phyloP scores from a whole-genome alignment of 2,329 filamentous ascomycete species.

The Botryosphaeria agaves region DNA sequence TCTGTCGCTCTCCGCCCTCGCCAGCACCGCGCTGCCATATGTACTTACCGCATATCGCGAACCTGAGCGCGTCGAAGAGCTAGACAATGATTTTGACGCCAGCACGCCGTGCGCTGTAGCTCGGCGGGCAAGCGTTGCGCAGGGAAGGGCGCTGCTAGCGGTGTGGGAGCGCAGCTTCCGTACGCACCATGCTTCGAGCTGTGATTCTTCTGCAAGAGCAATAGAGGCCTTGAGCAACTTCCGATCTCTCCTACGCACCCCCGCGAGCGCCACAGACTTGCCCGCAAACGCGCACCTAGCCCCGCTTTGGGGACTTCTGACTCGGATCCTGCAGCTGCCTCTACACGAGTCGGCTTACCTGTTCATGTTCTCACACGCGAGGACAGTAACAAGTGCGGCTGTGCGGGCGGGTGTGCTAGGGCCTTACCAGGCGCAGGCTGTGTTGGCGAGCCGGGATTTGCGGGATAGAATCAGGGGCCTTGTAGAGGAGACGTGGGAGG shows the following conservation, averaged over 20 bases:
- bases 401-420: constrained; percentile 64
- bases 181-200: background rate
- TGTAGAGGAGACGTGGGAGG: constrained; percentile 43
- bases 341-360: constrained; percentile 52
- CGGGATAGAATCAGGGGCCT: constrained; percentile 39
- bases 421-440: constrained; percentile 60
- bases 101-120: constrained; percentile 65
- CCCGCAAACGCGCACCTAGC: constrained; percentile 46
- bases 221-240: constrained; percentile 2
- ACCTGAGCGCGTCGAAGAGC: constrained; percentile 30
- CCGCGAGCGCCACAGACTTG: constrained; percentile 10
- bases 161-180: constrained; percentile 59
- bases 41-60: constrained; percentile 48
- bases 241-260: constrained; percentile 4
- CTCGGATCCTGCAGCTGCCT: constrained; percentile 41
- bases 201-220: background rate
- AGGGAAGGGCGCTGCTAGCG: constrained; percentile 55
- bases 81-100: constrained; percentile 66
- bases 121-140: constrained; percentile 54
- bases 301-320: constrained; percentile 53
- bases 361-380: constrained; percentile 59
- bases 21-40: constrained; percentile 58
- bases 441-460: constrained; percentile 45
- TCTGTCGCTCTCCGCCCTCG: constrained; percentile 53
- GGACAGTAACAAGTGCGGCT: constrained; percentile 58